Conservation (phyloP, 257 asterid genomes). For the Linaria vulgaris region DNA sequence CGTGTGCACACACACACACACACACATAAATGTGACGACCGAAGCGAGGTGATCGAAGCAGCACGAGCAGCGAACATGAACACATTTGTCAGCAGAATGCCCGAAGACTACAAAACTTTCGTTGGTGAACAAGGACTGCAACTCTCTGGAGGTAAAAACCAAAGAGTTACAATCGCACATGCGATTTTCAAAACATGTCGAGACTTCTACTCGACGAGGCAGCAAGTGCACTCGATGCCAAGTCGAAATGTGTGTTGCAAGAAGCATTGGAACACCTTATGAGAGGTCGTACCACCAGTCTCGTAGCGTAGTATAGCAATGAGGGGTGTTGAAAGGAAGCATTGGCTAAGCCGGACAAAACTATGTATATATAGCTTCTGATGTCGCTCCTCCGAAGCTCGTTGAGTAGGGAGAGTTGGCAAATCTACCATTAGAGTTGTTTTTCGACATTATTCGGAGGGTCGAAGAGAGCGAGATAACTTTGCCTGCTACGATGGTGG, state of each 20-base stretch:
- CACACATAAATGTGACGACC: slow-evolving; percentile 75
- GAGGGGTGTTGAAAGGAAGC: too few species aligned
- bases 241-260: slow-evolving; percentile 82
- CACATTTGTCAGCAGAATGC: slow-evolving; percentile 75
- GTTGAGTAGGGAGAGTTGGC: too few species aligned
- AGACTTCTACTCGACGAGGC: slow-evolving; percentile 96
- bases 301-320: too few species aligned
- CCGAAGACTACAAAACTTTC: slow-evolving; percentile 80
- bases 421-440: too few species aligned
- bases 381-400: too few species aligned
- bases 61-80: slow-evolving; percentile 90
- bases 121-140: slow-evolving; percentile 95
- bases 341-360: too few species aligned
- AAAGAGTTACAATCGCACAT: slow-evolving; percentile 87
- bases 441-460: too few species aligned
- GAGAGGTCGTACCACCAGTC: slow-evolving; percentile 91
- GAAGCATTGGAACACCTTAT: slow-evolving; percentile 89
- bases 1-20: too few species aligned
- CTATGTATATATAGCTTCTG: too few species aligned
- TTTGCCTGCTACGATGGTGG: too few species aligned
- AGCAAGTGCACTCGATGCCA: slow-evolving; percentile 93
- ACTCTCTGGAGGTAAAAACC: slow-evolving; percentile 94
- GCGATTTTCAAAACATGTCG: slow-evolving; percentile 87
- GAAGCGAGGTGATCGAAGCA: slow-evolving; percentile 86
- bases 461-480: too few species aligned